phyloP scores from a whole-genome alignment of 1,284 basidiomycete genomes.

The Mycena citricolor region DNA sequence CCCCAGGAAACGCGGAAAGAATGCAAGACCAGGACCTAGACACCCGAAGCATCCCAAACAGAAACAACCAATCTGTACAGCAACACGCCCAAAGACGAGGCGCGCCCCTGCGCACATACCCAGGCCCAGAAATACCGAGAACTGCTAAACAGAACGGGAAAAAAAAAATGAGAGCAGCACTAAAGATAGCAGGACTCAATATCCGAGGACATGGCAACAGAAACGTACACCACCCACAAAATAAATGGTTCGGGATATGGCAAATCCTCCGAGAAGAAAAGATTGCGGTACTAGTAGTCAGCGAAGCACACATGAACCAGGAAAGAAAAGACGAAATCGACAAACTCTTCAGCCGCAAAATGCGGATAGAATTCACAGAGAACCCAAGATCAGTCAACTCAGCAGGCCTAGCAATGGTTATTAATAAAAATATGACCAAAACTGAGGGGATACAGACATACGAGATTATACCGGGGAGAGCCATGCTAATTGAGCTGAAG shows the following conservation, averaged over 20 bases:
- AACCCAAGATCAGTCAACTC: slow-evolving; percentile 1
- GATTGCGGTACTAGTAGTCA: slow-evolving; percentile 27
- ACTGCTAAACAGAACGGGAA: too few species aligned
- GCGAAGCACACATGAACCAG: slow-evolving; percentile 31
- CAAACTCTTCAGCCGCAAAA: slow-evolving; percentile 5
- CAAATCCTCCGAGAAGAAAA: slow-evolving; percentile 21
- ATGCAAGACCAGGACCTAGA: neutral
- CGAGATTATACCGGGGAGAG: slow-evolving; percentile 34
- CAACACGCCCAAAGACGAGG: too few species aligned
- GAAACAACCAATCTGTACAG: neutral
- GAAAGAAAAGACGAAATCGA: slow-evolving; percentile 8
- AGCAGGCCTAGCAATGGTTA: slow-evolving; percentile 24
- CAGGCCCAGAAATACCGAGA: too few species aligned
- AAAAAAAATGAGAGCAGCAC: slow-evolving; percentile 19
- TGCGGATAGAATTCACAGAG: slow-evolving; percentile 14
- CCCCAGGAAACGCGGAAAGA: neutral
- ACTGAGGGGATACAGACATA: slow-evolving; percentile 3
- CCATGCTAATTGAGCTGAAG: slow-evolving; percentile 24
- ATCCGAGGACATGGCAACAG: slow-evolving; percentile 20
- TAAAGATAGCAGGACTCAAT: slow-evolving; percentile 26
- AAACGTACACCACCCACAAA: neutral
- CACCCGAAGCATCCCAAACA: neutral
- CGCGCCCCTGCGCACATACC: too few species aligned
- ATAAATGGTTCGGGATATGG: slow-evolving; percentile 30
- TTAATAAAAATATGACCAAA: slow-evolving; percentile 32